These are phyloP conservation scores for Haplographium delicatum DNA, from an alignment of 495 filamentous ascomycete genomes.

Conservation along the genomic window DNA sequence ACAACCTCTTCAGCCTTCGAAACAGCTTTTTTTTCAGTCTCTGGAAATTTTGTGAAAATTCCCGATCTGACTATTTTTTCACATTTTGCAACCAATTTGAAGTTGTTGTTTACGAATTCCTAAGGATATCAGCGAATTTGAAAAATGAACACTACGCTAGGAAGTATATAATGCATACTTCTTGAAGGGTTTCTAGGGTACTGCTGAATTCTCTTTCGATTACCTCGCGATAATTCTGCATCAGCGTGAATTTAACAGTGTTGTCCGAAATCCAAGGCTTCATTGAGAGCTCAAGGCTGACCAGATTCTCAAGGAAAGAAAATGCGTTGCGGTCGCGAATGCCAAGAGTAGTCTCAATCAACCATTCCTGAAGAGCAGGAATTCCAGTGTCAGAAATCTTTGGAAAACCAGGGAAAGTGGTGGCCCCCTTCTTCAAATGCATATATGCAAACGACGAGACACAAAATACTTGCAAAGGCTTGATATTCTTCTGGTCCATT, in stretches of 20 bases:
- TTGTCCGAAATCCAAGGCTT: conserved; percentile 12
- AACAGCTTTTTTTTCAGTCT: not conserved
- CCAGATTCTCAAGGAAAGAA: conserved; percentile 11
- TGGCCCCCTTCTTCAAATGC: not conserved
- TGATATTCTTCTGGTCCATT: not conserved
- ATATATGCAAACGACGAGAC: conserved; percentile 5
- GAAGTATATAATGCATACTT: not conserved
- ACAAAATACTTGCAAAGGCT: conserved; percentile 5
- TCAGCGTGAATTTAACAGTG: not conserved
- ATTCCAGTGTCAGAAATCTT: conserved; percentile 2
- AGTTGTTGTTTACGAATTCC: not conserved
- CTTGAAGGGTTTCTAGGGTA: not conserved
- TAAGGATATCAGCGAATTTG: not conserved
- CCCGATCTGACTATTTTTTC: no score
- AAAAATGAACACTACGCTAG: not conserved
- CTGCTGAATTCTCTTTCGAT: not conserved
- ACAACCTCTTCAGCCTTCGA: not conserved
- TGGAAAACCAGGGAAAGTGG: not conserved
- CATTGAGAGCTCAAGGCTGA: conserved; percentile 1
- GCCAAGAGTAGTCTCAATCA: conserved; percentile 5
- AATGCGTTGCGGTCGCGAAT: not conserved
- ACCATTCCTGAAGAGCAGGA: conserved; percentile 11
- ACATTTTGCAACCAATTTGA: not conserved
- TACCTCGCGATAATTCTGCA: not conserved
- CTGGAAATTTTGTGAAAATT: conserved; percentile 2